phyloP scores from a whole-genome alignment of 345 rosid genomes.

The Brassica cretica region DNA sequence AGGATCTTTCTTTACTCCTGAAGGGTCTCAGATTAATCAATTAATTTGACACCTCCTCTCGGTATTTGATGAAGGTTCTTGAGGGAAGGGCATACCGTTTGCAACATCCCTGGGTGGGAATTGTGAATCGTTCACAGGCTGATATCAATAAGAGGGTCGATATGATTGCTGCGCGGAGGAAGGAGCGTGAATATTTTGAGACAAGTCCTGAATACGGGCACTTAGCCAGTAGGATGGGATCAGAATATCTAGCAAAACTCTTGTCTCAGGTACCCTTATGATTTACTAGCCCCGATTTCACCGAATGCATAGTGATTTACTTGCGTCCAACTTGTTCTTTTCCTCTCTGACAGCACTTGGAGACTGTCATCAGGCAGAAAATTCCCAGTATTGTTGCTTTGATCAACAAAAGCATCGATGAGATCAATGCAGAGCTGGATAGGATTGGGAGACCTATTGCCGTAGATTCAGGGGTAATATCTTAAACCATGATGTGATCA shows the following conservation, averaged over 20 bases:
- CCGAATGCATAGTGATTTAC: constrained; percentile 2
- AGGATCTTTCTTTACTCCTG: constrained; percentile 21
- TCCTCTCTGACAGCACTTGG: constrained; percentile 67
- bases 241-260: constrained; percentile 95
- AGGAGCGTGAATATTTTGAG: constrained; percentile 95
- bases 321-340: constrained; percentile 15
- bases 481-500: constrained; percentile 9
- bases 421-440: constrained; percentile 95
- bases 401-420: constrained; percentile 93
- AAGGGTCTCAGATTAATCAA: neutral
- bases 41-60: constrained; percentile 30
- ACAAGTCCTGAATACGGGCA: constrained; percentile 98
- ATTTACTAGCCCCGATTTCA: constrained; percentile 8
- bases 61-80: constrained; percentile 61
- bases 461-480: constrained; percentile 92
- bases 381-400: constrained; percentile 96
- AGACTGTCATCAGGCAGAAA: constrained; percentile 88
- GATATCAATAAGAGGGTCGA: constrained; percentile 96
- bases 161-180: constrained; percentile 87
- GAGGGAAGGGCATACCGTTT: constrained; percentile 94
- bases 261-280: constrained; percentile 65
- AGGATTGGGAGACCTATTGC: constrained; percentile 97
- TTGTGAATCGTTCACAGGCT: constrained; percentile 99
- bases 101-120: constrained; percentile 99
- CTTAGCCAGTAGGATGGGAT: constrained; percentile 93